Percentiles rank a stretch among this genome's conserved stretches.
Evolutionary conservation across 2,329 filamentous ascomycete genomes (phyloP).

Genomic region (Claviceps capensis): DNA sequence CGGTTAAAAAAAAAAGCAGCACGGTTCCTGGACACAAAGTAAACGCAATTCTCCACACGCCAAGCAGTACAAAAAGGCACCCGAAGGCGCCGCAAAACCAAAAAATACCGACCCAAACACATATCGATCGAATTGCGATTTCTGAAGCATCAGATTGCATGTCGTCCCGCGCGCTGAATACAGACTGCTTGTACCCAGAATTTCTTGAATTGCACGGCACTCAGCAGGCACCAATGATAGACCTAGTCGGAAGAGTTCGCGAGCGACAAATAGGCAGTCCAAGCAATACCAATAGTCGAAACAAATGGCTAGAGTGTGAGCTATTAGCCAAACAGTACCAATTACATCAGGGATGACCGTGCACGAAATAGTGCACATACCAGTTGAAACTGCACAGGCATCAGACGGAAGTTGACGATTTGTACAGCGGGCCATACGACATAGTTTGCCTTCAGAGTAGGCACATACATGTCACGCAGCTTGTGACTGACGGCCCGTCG

Average conservation of each 20-base stretch:
- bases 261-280: constrained; percentile 92
- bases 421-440: constrained; percentile 92
- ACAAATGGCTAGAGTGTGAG: constrained; percentile 64
- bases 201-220: background rate
- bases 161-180: background rate
- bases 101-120: background rate
- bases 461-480: constrained; percentile 85
- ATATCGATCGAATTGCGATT: background rate
- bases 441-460: constrained; percentile 90
- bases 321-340: background rate
- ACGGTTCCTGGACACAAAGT: background rate
- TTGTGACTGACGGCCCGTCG: constrained; percentile 67
- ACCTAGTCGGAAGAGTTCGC: constrained; percentile 71
- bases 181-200: background rate
- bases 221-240: background rate
- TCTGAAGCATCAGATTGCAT: background rate
- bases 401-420: constrained; percentile 88
- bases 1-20: background rate
- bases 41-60: constrained; percentile 5
- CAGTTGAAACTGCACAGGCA: constrained; percentile 93
- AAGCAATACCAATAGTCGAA: constrained; percentile 87
- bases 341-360: constrained; percentile 10
- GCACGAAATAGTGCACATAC: constrained; percentile 38
- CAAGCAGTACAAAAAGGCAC: constrained; percentile 5
- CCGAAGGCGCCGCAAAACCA: background rate